phyloP scores from a whole-genome alignment of 2,329 filamentous ascomycete species.

The Microsporum canis region DNA sequence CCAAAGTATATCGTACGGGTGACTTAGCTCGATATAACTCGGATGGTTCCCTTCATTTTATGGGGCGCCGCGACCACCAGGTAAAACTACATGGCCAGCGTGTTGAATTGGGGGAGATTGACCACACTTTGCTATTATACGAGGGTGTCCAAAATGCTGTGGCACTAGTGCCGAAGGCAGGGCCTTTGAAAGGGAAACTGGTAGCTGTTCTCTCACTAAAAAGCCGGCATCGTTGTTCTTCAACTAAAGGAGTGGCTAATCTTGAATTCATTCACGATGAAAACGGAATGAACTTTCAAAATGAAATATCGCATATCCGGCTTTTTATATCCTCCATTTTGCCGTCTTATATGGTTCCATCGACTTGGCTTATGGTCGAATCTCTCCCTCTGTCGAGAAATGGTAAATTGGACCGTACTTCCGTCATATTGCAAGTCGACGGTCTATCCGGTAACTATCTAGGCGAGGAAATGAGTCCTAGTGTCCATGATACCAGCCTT shows the following conservation, averaged over 20 bases:
- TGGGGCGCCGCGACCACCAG: constrained; percentile 3
- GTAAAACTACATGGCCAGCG: constrained; percentile 1
- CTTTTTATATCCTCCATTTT: not conserved
- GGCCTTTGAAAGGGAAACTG: not conserved
- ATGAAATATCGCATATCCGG: not conserved
- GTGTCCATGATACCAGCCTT: not conserved
- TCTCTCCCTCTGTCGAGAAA: constrained; percentile 9
- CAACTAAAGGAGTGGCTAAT: not conserved
- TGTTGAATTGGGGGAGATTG: constrained; percentile 23
- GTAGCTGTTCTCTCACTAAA: not conserved
- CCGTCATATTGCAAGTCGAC: not conserved
- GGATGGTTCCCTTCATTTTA: constrained; percentile 15
- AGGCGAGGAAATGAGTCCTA: not conserved
- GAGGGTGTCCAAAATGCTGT: not conserved
- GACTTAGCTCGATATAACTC: constrained; percentile 17
- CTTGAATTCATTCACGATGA: not conserved
- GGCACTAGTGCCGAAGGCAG: not conserved
- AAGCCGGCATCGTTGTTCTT: not conserved
- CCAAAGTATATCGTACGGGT: constrained; percentile 46
- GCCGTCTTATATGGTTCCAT: constrained; percentile 13
- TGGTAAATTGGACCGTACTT: constrained; percentile 9
- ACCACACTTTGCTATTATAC: constrained; percentile 24
- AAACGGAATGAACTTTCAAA: not conserved
- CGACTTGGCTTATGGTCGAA: constrained; percentile 8
- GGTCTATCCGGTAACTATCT: not conserved